A percentile compares a stretch with the other conserved stretches of the same genome.
Conservation (phyloP, 495 filamentous ascomycete species). For the Penicillium taxi region DNA sequence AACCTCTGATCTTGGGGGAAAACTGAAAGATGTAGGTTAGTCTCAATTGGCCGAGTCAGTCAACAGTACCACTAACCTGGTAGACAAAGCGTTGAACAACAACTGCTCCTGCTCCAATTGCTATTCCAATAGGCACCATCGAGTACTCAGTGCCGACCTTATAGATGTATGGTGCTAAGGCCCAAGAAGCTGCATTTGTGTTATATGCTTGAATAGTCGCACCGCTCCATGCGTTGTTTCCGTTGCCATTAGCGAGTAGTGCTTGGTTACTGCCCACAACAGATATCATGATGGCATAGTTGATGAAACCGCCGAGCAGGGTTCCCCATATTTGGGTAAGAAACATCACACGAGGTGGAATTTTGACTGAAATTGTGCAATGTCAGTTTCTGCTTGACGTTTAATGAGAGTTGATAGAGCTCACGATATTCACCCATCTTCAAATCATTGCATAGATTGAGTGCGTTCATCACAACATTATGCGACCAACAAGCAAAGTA, state of each 20-base stretch:
- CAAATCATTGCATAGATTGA: constrained; percentile 30
- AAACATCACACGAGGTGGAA: constrained; percentile 40
- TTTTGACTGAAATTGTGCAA: constrained; percentile 25
- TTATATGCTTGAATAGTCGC: constrained; percentile 35
- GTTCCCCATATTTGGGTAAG: constrained; percentile 37
- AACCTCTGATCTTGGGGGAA: constrained; percentile 22
- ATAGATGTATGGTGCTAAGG: constrained; percentile 37
- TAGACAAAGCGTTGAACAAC: constrained; percentile 34
- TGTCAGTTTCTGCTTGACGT: neutral
- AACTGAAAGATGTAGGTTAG: constrained; percentile 14
- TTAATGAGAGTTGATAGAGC: neutral
- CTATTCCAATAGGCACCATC: constrained; percentile 41
- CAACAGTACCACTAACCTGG: constrained; percentile 24
- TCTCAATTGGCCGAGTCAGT: too few species aligned
- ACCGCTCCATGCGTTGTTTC: constrained; percentile 42
- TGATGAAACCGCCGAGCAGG: constrained; percentile 39
- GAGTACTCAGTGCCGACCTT: constrained; percentile 20
- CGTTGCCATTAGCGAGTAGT: constrained; percentile 30
- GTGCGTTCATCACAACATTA: constrained; percentile 24
- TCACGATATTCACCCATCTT: constrained; percentile 35
- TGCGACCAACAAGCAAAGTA: constrained; percentile 38
- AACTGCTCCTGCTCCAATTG: constrained; percentile 33
- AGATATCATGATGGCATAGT: constrained; percentile 43
- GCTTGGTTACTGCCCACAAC: constrained; percentile 31
- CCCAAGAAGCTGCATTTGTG: constrained; percentile 38